Conservation (phyloP, 805 yeast genomes). For the Wilhelminamyces savonicus region DNA sequence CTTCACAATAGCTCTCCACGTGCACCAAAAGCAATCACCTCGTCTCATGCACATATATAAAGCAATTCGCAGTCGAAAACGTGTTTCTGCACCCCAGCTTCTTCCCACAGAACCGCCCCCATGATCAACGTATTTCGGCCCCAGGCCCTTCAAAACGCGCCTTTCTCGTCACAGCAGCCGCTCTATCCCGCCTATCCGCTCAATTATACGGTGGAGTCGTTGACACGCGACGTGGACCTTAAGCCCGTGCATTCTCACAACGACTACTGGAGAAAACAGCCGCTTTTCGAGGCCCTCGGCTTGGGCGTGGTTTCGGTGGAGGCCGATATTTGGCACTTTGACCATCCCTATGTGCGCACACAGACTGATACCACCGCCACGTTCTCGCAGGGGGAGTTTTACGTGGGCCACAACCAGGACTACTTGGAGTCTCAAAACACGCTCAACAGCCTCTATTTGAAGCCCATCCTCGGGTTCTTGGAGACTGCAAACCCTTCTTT, state of each 20-base stretch:
- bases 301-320: conserved; percentile 56
- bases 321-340: conserved; percentile 58
- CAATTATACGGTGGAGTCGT: conserved; percentile 12
- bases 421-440: conserved; percentile 42
- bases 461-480: conserved; percentile 44
- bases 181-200: neutral
- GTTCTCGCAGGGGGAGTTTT: conserved; percentile 30
- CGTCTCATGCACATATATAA: no score
- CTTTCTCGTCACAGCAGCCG: no score
- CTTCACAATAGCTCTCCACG: no score
- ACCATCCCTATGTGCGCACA: conserved; percentile 24
- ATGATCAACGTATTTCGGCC: conserved; percentile 9
- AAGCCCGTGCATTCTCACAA: conserved; percentile 60
- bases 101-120: no score
- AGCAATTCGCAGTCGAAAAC: no score
- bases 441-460: conserved; percentile 44
- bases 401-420: conserved; percentile 56
- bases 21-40: no score
- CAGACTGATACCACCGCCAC: conserved; percentile 14
- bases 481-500: conserved; percentile 39
- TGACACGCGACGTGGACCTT: conserved; percentile 31
- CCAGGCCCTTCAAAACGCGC: no score
- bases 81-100: no score
- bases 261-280: conserved; percentile 58
- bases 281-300: conserved; percentile 52